These are phyloP conservation scores for Tremella yokohamensis DNA, from an alignment of 768 basidiomycete genomes.

Conservation along the genomic window DNA sequence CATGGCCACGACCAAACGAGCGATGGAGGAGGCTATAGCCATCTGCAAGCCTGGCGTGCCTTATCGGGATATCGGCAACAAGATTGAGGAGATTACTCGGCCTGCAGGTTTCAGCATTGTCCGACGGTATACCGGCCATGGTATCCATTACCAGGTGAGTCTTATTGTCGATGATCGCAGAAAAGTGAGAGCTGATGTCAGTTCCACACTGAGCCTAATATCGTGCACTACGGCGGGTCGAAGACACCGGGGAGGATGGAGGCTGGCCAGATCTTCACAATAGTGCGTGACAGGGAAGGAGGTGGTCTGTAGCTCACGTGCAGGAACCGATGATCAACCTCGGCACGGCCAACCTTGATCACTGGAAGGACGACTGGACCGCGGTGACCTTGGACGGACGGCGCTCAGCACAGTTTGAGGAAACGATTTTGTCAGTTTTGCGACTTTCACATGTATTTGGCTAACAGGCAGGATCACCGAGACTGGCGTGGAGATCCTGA, in stretches of 20 bases:
- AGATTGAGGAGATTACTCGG: constrained; percentile 72
- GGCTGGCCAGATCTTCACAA: constrained; percentile 59
- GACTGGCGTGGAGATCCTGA: constrained; percentile 81
- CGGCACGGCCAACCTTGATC: constrained; percentile 56
- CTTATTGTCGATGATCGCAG: neutral
- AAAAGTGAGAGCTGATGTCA: constrained; percentile 38
- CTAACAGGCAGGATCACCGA: constrained; percentile 71
- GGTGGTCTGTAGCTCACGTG: constrained; percentile 1
- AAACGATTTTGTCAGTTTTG: constrained; percentile 77
- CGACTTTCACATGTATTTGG: constrained; percentile 5
- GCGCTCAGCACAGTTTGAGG: constrained; percentile 93
- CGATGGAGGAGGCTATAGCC: constrained; percentile 83
- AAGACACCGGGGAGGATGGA: constrained; percentile 92
- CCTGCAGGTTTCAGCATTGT: constrained; percentile 84
- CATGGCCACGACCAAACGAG: constrained; percentile 74
- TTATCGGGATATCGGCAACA: constrained; percentile 53
- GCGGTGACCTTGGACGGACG: constrained; percentile 88
- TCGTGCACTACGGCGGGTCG: constrained; percentile 92
- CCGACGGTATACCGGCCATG: constrained; percentile 86
- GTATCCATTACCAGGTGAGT: constrained; percentile 63
- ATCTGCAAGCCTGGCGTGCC: constrained; percentile 89
- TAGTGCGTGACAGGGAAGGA: constrained; percentile 60
- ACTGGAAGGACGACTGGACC: constrained; percentile 91
- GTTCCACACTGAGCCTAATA: constrained; percentile 80
- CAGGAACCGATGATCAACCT: constrained; percentile 80